Conservation (phyloP, 495 filamentous ascomycete genomes). For the Neurospora sp. region DNA sequence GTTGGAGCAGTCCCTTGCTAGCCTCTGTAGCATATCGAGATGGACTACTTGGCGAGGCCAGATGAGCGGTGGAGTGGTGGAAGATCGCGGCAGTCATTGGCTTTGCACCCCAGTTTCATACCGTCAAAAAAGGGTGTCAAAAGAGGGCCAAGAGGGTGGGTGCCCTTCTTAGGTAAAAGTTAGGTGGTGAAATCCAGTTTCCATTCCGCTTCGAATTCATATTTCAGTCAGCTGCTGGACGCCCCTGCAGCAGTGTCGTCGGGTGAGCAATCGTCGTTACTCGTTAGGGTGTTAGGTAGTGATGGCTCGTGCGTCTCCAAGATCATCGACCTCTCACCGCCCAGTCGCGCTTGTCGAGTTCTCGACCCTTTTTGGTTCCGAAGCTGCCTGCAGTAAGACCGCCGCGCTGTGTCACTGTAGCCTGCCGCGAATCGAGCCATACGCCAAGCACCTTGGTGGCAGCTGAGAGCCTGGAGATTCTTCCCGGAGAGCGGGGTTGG, state of each 20-base stretch:
- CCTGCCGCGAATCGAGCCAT: background rate
- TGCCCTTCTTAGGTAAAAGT: background rate
- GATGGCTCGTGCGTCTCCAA: background rate
- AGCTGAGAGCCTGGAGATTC: background rate
- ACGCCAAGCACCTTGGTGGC: background rate
- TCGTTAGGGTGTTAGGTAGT: background rate
- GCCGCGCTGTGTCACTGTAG: background rate
- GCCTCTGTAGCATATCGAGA: background rate
- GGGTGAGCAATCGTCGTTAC: background rate
- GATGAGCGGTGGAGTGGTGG: conserved; percentile 9
- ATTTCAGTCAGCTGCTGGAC: background rate
- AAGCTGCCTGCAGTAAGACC: background rate
- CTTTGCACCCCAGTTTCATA: background rate
- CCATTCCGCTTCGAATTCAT: background rate
- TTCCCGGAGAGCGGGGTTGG: background rate
- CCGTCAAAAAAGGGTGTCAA: background rate
- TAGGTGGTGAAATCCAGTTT: background rate
- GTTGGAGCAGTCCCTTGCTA: background rate
- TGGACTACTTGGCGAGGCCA: conserved; percentile 1
- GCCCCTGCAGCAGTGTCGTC: background rate
- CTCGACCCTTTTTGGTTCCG: background rate
- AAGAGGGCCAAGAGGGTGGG: background rate
- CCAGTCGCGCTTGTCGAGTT: background rate
- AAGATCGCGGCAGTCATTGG: conserved; percentile 1
- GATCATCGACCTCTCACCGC: background rate